phyloP scores from a whole-genome alignment of 2,329 filamentous ascomycete species.

The Sarocladiaceae sp. region DNA sequence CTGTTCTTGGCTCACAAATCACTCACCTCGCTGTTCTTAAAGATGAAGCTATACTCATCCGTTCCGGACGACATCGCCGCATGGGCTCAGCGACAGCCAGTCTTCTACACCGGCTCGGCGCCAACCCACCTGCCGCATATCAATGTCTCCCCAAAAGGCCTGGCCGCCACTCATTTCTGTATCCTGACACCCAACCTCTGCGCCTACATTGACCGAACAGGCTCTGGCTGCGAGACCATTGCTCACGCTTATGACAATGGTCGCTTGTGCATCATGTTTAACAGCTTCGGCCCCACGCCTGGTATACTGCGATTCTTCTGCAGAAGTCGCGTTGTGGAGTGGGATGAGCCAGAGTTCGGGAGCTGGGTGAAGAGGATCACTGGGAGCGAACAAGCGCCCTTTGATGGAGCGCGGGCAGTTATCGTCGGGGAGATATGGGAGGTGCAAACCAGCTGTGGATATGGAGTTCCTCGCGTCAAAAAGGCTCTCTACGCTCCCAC shows the following conservation, averaged over 20 bases:
- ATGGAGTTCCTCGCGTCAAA: conserved; percentile 53
- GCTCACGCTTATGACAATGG: conserved; percentile 74
- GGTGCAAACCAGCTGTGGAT: conserved; percentile 65
- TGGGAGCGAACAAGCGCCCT: conserved; percentile 25
- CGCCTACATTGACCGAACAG: conserved; percentile 71
- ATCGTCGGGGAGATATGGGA: conserved; percentile 60
- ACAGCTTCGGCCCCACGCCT: conserved; percentile 55
- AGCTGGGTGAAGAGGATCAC: conserved; percentile 40
- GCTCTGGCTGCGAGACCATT: conserved; percentile 73
- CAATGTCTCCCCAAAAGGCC: conserved; percentile 74
- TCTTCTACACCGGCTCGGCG: conserved; percentile 74
- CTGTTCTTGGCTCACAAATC: too few relatives aligned
- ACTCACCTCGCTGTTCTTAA: too few relatives aligned
- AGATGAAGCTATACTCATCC: conserved; percentile 58
- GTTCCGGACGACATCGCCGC: conserved; percentile 51
- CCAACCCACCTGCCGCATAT: conserved; percentile 64
- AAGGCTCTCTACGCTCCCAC: conserved; percentile 31
- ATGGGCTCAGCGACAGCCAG: conserved; percentile 63
- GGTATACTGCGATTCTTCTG: conserved; percentile 64
- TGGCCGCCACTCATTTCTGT: conserved; percentile 57
- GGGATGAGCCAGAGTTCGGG: conserved; percentile 43
- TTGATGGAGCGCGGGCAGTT: conserved; percentile 53
- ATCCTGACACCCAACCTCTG: conserved; percentile 54
- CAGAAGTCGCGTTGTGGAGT: conserved; percentile 54
- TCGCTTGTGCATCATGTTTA: conserved; percentile 71